Conservation (phyloP, 192 early-diverging fungal species). For the Linnemannia schmuckeri region DNA sequence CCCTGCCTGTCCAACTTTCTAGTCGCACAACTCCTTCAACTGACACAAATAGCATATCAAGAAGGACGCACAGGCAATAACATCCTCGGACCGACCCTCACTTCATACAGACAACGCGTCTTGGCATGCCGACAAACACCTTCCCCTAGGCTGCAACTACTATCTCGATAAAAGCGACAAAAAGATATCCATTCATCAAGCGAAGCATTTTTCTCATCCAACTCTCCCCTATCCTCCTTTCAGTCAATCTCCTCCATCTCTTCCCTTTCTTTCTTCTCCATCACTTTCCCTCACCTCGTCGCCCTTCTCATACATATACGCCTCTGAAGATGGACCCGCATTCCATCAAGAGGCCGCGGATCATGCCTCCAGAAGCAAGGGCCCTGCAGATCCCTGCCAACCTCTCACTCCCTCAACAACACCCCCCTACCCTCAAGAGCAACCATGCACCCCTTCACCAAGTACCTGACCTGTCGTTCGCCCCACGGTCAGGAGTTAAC, state of each 20-base stretch:
- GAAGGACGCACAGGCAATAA: neutral
- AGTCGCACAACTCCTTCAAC: neutral
- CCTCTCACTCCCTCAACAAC: neutral
- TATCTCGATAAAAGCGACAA: neutral
- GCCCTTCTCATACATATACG: neutral
- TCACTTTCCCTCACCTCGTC: neutral
- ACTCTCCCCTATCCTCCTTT: neutral
- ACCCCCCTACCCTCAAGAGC: neutral
- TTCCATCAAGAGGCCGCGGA: conserved; percentile 41
- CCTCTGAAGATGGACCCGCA: conserved; percentile 29
- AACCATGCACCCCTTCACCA: neutral
- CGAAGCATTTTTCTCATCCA: neutral
- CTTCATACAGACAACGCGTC: neutral
- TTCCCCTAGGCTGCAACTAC: neutral
- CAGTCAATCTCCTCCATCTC: no score
- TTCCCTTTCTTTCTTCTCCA: neutral
- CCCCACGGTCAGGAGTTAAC: conserved; percentile 1
- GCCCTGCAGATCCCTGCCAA: neutral
- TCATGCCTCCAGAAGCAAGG: conserved; percentile 40
- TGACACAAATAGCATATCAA: no score
- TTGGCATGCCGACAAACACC: neutral
- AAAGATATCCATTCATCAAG: neutral
- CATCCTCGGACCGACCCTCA: neutral
- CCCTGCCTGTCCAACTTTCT: neutral
- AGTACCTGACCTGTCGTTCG: neutral